Base-by-base conservation (phyloP, 768 basidiomycete genomes). In the Pholiota conissans region DNA sequence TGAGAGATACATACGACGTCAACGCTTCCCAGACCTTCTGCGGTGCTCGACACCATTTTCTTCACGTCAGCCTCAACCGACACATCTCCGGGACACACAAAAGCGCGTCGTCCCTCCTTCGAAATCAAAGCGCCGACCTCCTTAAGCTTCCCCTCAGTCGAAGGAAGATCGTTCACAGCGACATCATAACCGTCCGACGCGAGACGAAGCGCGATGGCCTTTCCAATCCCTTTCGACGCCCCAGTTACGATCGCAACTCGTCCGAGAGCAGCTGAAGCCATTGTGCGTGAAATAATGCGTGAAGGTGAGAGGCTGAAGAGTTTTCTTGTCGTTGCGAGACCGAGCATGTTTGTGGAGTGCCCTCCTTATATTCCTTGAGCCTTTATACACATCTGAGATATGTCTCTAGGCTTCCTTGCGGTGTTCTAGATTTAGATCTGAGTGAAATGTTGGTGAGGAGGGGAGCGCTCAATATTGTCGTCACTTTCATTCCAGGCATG, bases 181-280 rank as follows among this genome's bases (percentile, higher is more conserved):
- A 83, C 62, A 54, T 81, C 73, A 59, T 74, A 76, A 3, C 81
- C 80, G 55, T 79, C 81, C 4, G 63, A 56, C n/a, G 82, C 79
- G 18, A 84, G 76, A 1, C 77, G 72, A 3, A 76, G 62, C 6
- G 80, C 76, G 48, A 82, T 79, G 37, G 76, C 79, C 18, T 71
- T 69, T 3, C 81, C 82, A 35, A 82, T 80, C 16, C 82, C 82
- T 37, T 72, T 72, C 29, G 69, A 63, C 26, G 71, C 70, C 4
- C 73, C 73, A 26, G 71, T 74, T 24, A 74, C 64, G 16, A 73
- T 35, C n/a, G 72, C 72, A 22, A 72, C 65, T 18, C 49, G 26
- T 9, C 32, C 28, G 20, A 24, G 4, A 8, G 45, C 13, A 18
- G 34, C 49, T 20, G 48, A n/a, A 18, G 35, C 18, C 35, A 50